Percentiles rank a stretch among this genome's conserved stretches.
phyloP scores from a whole-genome alignment of 2,329 filamentous ascomycete species.

The Coleophoma cylindrospora region DNA sequence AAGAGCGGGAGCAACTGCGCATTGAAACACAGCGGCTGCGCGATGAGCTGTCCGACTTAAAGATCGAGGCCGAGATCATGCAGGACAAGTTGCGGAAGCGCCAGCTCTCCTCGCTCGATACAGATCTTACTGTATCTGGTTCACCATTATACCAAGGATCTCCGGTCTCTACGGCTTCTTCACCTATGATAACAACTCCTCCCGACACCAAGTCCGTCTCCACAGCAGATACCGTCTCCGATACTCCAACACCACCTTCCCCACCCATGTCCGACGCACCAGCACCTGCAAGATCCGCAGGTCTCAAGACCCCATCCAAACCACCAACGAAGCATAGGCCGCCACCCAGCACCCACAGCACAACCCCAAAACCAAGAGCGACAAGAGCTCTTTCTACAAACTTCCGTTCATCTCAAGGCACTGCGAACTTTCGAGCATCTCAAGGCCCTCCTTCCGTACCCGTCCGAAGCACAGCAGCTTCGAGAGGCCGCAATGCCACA shows the following conservation, averaged over 20 bases:
- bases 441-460: conserved; percentile 11
- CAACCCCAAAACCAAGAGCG: conserved; percentile 45
- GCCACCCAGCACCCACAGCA: conserved; percentile 48
- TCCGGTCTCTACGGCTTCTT: conserved; percentile 82
- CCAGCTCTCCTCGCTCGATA: conserved; percentile 54
- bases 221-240: conserved; percentile 52
- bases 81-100: conserved; percentile 87
- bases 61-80: conserved; percentile 90
- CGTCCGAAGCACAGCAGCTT: conserved; percentile 9
- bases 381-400: conserved; percentile 15
- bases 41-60: conserved; percentile 88
- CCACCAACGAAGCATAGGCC: conserved; percentile 41
- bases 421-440: conserved; percentile 5
- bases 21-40: conserved; percentile 88
- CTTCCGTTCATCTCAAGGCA: conserved; percentile 17
- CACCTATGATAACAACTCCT: conserved; percentile 84
- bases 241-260: conserved; percentile 79
- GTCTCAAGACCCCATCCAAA: conserved; percentile 23
- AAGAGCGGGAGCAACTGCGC: conserved; percentile 81
- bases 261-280: conserved; percentile 90
- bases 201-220: conserved; percentile 64
- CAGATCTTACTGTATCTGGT: conserved; percentile 57
- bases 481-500: conserved; percentile 22
- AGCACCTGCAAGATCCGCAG: conserved; percentile 13
- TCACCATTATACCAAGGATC: conserved; percentile 73